Conservation (phyloP, 2,329 filamentous ascomycete genomes). For the Monosporascus sp. region DNA sequence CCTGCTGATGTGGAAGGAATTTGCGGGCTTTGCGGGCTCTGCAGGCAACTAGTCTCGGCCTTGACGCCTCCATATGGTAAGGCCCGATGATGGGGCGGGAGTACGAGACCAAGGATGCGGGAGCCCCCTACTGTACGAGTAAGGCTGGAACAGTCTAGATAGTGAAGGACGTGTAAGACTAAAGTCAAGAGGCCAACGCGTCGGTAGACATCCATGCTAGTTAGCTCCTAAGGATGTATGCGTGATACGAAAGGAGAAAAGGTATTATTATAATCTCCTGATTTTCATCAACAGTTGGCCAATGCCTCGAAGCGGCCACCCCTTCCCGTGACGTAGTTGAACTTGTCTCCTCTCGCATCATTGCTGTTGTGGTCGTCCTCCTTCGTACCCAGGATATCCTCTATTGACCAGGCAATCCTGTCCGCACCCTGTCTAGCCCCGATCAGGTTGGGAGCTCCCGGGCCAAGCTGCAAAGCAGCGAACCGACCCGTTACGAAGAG, state of each 20-base stretch:
- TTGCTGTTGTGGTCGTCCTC: slow-evolving; percentile 11
- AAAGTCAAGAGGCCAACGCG: too few species aligned
- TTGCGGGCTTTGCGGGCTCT: not conserved
- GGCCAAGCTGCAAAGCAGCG: slow-evolving; percentile 63
- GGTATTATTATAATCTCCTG: too few species aligned
- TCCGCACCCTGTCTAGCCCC: slow-evolving; percentile 70
- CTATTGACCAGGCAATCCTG: slow-evolving; percentile 65
- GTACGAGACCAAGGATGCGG: too few species aligned
- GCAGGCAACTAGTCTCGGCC: not conserved
- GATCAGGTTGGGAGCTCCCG: slow-evolving; percentile 68
- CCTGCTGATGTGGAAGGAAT: not conserved
- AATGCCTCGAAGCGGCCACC: slow-evolving; percentile 35
- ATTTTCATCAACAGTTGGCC: not conserved
- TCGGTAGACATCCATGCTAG: too few species aligned
- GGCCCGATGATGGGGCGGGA: not conserved
- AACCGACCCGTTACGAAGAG: slow-evolving; percentile 66
- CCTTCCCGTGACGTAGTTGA: slow-evolving; percentile 31
- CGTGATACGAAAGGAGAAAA: too few species aligned
- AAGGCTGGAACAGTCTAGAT: too few species aligned
- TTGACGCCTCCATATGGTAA: not conserved
- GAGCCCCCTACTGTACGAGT: too few species aligned
- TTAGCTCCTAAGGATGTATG: too few species aligned
- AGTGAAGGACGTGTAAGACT: too few species aligned
- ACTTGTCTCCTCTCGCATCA: slow-evolving; percentile 19
- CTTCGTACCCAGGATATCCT: slow-evolving; percentile 45